Percentiles rank a stretch among this genome's conserved stretches.
Evolutionary conservation across 2,329 filamentous ascomycete species (phyloP).

Genomic region (Cryoendolithus antarcticus): DNA sequence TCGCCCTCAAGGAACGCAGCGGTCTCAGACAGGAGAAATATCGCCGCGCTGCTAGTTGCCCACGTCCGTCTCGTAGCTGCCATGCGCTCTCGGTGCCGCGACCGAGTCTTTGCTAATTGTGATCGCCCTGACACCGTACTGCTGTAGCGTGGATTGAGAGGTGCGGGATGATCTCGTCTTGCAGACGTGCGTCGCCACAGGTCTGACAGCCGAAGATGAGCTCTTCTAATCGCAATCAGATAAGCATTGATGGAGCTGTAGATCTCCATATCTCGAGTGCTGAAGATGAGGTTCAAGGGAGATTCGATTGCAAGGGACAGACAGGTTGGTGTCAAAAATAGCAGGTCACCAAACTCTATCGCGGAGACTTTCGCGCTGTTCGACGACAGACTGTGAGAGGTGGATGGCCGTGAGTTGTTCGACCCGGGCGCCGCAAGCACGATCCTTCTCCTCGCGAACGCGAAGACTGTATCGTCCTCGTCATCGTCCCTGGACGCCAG

Average conservation of each 20-base stretch:
- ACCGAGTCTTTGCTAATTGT: constrained; percentile 49
- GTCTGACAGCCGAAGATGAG: constrained; percentile 71
- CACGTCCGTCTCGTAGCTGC: constrained; percentile 68
- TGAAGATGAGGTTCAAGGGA: constrained; percentile 79
- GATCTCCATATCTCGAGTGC: constrained; percentile 58
- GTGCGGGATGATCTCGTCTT: constrained; percentile 63
- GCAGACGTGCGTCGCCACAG: constrained; percentile 78
- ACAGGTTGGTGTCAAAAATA: constrained; percentile 64
- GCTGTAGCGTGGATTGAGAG: constrained; percentile 52
- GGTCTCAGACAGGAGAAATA: constrained; percentile 81
- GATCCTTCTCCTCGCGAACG: constrained; percentile 67
- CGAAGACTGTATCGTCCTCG: constrained; percentile 34
- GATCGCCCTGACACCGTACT: constrained; percentile 48
- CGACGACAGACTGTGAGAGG: constrained; percentile 26
- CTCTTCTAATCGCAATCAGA: constrained; percentile 70
- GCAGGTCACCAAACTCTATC: constrained; percentile 61
- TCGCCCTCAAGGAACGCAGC: constrained; percentile 84
- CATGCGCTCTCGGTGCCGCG: constrained; percentile 51
- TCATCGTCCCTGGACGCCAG: constrained; percentile 61
- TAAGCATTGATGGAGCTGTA: constrained; percentile 86
- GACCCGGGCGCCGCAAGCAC: constrained; percentile 50
- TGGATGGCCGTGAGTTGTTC: constrained; percentile 24
- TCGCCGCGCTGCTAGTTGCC: constrained; percentile 76
- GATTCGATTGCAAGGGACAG: constrained; percentile 62
- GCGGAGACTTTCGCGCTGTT: constrained; percentile 29